phyloP scores from a whole-genome alignment of 1,139 yeast species.

The Suhomyces ambrosiae region DNA sequence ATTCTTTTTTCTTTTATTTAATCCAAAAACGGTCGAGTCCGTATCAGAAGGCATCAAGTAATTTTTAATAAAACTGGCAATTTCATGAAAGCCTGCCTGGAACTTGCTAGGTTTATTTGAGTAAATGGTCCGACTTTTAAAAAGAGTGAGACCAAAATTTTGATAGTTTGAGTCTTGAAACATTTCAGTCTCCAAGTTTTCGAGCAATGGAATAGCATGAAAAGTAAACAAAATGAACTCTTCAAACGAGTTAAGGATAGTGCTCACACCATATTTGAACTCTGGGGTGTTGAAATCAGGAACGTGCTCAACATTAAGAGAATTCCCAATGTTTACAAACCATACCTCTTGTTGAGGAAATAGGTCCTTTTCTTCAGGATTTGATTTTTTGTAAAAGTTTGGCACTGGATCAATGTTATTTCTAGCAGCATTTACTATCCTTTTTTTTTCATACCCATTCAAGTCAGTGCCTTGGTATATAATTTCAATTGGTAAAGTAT shows the following conservation, averaged over 20 bases:
- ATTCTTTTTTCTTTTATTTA: conserved; percentile 14
- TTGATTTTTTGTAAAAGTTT: neutral
- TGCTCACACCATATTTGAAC: conserved; percentile 25
- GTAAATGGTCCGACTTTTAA: conserved; percentile 27
- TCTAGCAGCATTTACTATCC: conserved; percentile 23
- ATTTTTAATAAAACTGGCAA: conserved; percentile 27
- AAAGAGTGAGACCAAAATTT: conserved; percentile 30
- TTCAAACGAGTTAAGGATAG: conserved; percentile 36
- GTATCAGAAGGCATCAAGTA: conserved; percentile 26
- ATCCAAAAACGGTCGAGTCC: conserved; percentile 25
- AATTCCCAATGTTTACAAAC: conserved; percentile 30
- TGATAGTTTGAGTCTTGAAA: conserved; percentile 24
- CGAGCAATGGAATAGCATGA: conserved; percentile 31
- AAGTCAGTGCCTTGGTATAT: conserved; percentile 20
- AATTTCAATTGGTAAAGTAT: conserved; percentile 35
- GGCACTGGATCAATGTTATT: neutral
- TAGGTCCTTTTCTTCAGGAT: neutral
- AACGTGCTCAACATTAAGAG: conserved; percentile 16
- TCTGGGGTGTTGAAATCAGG: conserved; percentile 19
- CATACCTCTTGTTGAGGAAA: conserved; percentile 31
- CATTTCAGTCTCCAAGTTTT: conserved; percentile 17
- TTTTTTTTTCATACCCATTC: conserved; percentile 20
- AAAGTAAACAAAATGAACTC: conserved; percentile 31
- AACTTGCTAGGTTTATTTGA: conserved; percentile 23
- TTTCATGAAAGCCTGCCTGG: conserved; percentile 36